Percentiles rank a stretch among this genome's conserved stretches.
These are phyloP conservation scores for Thoreauomyces humboldtii DNA, from an alignment of 192 early-diverging fungal species.

Conservation along the genomic window DNA sequence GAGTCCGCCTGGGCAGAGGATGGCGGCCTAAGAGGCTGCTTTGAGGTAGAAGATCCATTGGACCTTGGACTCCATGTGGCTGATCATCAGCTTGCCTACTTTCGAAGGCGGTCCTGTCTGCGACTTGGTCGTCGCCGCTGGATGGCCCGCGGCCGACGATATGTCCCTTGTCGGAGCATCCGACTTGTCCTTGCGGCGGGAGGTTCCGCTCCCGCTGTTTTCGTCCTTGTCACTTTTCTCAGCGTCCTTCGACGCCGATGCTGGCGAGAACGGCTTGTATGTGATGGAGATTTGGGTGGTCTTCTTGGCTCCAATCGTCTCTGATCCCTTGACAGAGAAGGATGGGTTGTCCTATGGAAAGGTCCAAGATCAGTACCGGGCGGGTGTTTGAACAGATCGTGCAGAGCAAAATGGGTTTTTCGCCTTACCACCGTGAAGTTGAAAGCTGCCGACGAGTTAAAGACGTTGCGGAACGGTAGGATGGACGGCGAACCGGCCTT, in stretches of 20 bases:
- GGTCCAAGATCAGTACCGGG: neutral
- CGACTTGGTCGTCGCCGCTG: neutral
- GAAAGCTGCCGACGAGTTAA: slow-evolving; percentile 46
- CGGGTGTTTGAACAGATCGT: too few relatives aligned
- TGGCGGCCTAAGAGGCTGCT: too few relatives aligned
- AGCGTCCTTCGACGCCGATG: slow-evolving; percentile 3
- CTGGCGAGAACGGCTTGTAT: slow-evolving; percentile 36
- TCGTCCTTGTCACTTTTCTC: slow-evolving; percentile 1
- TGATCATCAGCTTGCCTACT: slow-evolving; percentile 48
- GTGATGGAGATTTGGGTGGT: slow-evolving; percentile 44
- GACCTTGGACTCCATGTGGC: slow-evolving; percentile 39
- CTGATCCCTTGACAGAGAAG: slow-evolving; percentile 52
- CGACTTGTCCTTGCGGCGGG: neutral
- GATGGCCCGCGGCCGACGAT: neutral
- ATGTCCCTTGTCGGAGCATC: neutral
- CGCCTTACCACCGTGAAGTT: slow-evolving; percentile 49
- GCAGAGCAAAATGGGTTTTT: too few relatives aligned
- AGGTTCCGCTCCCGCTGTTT: neutral
- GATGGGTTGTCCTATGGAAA: slow-evolving; percentile 53
- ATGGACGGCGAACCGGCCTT: slow-evolving; percentile 43
- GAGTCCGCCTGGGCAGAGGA: too few relatives aligned
- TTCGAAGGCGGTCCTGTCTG: slow-evolving; percentile 20
- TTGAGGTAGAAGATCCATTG: slow-evolving; percentile 51
- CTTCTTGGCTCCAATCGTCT: slow-evolving; percentile 56
- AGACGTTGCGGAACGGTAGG: slow-evolving; percentile 62